phyloP scores from a whole-genome alignment of 75 land plant genomes.

The Cupressus sempervirens region DNA sequence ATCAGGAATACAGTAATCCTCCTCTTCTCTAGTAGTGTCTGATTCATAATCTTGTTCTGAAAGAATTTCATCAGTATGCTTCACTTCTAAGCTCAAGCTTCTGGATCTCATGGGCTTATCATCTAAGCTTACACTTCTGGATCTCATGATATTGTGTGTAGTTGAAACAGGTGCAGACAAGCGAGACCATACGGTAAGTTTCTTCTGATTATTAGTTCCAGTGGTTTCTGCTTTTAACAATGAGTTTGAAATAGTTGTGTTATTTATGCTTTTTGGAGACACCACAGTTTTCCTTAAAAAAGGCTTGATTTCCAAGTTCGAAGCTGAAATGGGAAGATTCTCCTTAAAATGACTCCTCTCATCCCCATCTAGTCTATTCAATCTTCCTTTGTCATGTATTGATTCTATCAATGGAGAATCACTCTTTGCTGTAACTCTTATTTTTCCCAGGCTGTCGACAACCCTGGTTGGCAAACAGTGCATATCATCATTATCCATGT shows the following conservation, averaged over 20 bases:
- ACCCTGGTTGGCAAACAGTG: background rate
- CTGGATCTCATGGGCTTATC: background rate
- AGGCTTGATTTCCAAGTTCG: background rate
- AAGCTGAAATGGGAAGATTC: background rate
- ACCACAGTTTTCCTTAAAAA: background rate
- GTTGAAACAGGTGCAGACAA: background rate
- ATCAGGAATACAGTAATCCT: slow-evolving; percentile 1
- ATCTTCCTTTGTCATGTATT: background rate
- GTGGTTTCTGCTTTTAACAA: background rate
- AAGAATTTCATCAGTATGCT: slow-evolving; percentile 2
- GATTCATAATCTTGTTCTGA: slow-evolving; percentile 4
- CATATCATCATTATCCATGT: background rate
- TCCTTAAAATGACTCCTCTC: background rate
- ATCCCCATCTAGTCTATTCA: background rate
- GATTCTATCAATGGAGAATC: background rate
- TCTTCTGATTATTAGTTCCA: slow-evolving; percentile 1
- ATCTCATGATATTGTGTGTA: background rate
- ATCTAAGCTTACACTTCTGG: background rate
- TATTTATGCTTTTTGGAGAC: background rate
- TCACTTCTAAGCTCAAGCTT: slow-evolving; percentile 2
- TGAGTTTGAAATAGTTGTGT: background rate
- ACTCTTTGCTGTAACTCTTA: background rate
- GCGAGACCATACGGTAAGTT: background rate
- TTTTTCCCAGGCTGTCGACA: background rate
- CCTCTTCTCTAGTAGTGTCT: background rate